These are phyloP conservation scores for Neurospora sp. DNA, from an alignment of 2,329 filamentous ascomycete species.

Conservation along the genomic window DNA sequence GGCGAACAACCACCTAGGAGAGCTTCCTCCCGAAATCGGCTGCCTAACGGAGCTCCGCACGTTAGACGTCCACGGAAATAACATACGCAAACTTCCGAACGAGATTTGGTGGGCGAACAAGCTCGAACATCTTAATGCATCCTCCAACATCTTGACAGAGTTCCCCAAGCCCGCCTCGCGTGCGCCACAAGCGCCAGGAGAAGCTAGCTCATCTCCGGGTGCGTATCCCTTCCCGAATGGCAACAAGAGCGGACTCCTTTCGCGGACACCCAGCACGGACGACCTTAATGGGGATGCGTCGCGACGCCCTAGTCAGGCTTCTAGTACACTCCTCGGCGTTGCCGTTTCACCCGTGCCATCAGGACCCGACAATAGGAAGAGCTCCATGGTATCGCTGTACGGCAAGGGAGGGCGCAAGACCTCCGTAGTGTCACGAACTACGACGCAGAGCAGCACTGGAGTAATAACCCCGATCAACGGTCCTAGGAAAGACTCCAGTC, in stretches of 20 bases:
- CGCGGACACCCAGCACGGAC: constrained; percentile 62
- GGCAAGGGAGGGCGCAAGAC: constrained; percentile 75
- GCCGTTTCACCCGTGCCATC: constrained; percentile 58
- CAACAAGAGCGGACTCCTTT: constrained; percentile 27
- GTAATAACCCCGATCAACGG: constrained; percentile 42
- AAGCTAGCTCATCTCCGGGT: constrained; percentile 34
- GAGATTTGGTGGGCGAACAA: constrained; percentile 95
- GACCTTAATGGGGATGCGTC: constrained; percentile 51
- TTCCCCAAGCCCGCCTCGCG: constrained; percentile 82
- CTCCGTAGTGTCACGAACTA: constrained; percentile 64
- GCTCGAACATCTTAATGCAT: constrained; percentile 86
- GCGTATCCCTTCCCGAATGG: constrained; percentile 24
- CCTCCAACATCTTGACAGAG: constrained; percentile 81
- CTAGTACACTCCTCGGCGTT: constrained; percentile 64
- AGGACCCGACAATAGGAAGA: constrained; percentile 55
- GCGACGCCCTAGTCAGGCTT: constrained; percentile 76
- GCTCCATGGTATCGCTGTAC: constrained; percentile 72
- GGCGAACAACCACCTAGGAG: constrained; percentile 78
- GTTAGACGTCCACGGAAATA: constrained; percentile 87
- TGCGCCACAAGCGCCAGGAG: constrained; percentile 49
- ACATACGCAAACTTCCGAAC: constrained; percentile 75
- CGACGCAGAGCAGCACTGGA: constrained; percentile 32
- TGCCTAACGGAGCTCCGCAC: constrained; percentile 75
- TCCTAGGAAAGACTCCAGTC: constrained; percentile 76
- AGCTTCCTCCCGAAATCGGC: constrained; percentile 79